Conservation (phyloP, 78 protist genomes). For the Pigoraptor vietnamica region DNA sequence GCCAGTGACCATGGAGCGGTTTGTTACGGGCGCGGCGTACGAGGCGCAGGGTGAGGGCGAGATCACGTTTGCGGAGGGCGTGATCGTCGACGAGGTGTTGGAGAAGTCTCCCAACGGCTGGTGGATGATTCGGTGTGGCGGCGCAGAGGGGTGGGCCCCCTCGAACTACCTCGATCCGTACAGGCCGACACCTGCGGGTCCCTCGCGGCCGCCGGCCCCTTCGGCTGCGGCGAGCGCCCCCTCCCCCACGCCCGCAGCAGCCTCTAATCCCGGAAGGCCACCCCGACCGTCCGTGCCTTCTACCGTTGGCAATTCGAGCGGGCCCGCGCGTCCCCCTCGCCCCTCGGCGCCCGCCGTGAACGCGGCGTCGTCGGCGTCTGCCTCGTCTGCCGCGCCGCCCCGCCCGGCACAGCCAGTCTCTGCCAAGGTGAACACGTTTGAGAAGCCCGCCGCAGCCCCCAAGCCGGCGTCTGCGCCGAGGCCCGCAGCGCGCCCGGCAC, state of each 20-base stretch:
- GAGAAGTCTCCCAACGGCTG: not conserved
- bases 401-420: not conserved
- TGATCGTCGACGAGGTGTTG: not conserved
- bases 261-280: too few species aligned
- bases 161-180: not conserved
- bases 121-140: not conserved
- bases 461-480: not conserved
- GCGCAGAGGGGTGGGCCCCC: not conserved
- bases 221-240: too few species aligned
- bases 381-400: not conserved
- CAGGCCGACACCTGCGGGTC: not conserved
- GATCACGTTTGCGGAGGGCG: not conserved
- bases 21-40: not conserved
- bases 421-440: not conserved
- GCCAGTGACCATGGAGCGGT: not conserved
- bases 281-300: not conserved
- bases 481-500: not conserved
- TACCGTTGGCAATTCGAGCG: too few species aligned
- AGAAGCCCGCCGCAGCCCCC: not conserved
- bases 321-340: not conserved
- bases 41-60: not conserved
- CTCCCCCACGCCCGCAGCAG: too few species aligned
- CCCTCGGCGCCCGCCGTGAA: not conserved
- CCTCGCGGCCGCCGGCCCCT: too few species aligned
- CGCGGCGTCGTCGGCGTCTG: not conserved